These are phyloP conservation scores for Colletotrichum sublineola DNA, from an alignment of 2,329 filamentous ascomycete genomes.

Conservation along the genomic window DNA sequence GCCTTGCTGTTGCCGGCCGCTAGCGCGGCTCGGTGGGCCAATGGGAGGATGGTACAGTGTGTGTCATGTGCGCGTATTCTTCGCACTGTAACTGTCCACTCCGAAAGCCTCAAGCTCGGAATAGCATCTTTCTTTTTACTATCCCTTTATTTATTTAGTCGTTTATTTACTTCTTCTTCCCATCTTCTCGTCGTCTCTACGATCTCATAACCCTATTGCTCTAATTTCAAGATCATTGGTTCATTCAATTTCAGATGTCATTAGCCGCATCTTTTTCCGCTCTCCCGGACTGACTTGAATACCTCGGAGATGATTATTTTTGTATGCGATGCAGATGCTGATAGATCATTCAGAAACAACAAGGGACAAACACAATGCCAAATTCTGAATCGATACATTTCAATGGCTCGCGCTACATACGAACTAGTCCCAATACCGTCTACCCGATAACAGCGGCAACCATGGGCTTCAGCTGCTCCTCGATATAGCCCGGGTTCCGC, in stretches of 20 bases:
- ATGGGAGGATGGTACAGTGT: neutral
- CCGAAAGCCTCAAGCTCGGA: neutral
- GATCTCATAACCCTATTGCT: too few relatives aligned
- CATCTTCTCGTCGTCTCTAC: too few relatives aligned
- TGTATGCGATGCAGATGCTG: neutral
- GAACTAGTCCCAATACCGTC: neutral
- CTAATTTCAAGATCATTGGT: too few relatives aligned
- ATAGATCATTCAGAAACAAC: neutral
- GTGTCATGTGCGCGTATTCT: fast-evolving
- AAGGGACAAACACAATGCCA: too few relatives aligned
- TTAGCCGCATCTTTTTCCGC: neutral
- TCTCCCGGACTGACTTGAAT: neutral
- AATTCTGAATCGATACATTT: neutral
- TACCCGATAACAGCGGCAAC: slow-evolving; percentile 50
- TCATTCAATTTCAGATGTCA: neutral
- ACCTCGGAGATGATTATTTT: neutral
- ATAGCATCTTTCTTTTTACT: neutral
- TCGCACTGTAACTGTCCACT: neutral
- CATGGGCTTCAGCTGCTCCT: slow-evolving; percentile 57
- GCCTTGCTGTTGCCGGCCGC: slow-evolving; percentile 23
- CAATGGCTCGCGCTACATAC: neutral
- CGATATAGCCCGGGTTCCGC: slow-evolving; percentile 59
- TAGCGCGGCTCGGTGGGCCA: slow-evolving; percentile 20
- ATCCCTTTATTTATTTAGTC: too few relatives aligned
- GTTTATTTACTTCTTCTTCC: too few relatives aligned